Evolutionary conservation across 306 rosid species (phyloP).

Genomic region (Crotalaria pallida): DNA sequence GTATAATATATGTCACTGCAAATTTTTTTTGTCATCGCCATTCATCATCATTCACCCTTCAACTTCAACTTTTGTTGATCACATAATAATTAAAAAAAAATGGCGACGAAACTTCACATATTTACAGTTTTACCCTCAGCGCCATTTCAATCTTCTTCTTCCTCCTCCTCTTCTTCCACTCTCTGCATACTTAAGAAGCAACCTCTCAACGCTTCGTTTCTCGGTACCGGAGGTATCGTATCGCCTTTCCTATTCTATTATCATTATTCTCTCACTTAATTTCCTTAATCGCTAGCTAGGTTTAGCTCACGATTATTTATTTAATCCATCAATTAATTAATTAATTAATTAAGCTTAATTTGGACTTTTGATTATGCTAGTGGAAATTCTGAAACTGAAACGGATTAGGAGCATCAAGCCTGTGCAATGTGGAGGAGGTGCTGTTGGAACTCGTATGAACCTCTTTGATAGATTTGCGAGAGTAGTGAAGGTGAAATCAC

Average conservation of each 20-base stretch:
- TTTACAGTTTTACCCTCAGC: constrained; percentile 49
- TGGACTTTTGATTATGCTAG: not conserved
- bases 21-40: too few species aligned
- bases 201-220: constrained; percentile 55
- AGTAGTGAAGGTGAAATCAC: constrained; percentile 70
- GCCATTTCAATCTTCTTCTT: constrained; percentile 44
- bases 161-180: constrained; percentile 40
- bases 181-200: constrained; percentile 40
- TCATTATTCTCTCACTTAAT: not conserved
- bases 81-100: too few species aligned
- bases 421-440: constrained; percentile 50
- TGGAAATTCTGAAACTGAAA: constrained; percentile 34
- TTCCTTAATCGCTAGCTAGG: not conserved
- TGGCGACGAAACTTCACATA: constrained; percentile 62
- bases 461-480: constrained; percentile 85
- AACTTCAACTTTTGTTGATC: not conserved
- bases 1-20: not conserved
- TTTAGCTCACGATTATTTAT: too few species aligned
- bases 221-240: constrained; percentile 43
- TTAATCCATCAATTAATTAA: not conserved
- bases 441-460: constrained; percentile 74
- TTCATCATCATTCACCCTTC: constrained; percentile 3
- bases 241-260: not conserved
- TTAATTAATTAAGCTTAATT: not conserved
- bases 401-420: constrained; percentile 39